Evolutionary conservation across 441 rosid species (phyloP).

Genomic region (Euphorbia celastroides): DNA sequence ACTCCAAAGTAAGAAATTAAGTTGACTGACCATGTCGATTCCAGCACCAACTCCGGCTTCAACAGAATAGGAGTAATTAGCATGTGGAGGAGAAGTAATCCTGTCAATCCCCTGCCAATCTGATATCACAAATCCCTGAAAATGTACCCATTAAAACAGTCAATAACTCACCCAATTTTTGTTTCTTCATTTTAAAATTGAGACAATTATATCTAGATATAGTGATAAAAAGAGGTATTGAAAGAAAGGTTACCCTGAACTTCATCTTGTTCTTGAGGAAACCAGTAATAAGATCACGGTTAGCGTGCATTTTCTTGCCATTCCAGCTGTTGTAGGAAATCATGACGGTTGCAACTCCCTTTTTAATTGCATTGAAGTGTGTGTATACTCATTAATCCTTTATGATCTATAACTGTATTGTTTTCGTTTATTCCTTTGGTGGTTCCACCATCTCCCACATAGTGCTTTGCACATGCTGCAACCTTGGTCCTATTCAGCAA

Average conservation of each 20-base stretch:
- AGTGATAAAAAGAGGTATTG: no score
- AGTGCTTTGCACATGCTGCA: no score
- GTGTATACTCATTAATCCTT: no score
- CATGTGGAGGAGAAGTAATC: slow-evolving; percentile 54
- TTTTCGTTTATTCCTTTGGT: no score
- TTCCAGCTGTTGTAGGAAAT: slow-evolving; percentile 68
- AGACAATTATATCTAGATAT: not conserved
- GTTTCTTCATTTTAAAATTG: not conserved
- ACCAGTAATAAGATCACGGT: slow-evolving; percentile 43
- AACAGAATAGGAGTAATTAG: slow-evolving; percentile 48
- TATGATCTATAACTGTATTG: no score
- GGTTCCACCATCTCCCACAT: no score
- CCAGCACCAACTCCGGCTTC: slow-evolving; percentile 46
- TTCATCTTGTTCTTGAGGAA: slow-evolving; percentile 44
- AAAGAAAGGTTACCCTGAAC: slow-evolving; percentile 55
- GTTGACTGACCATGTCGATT: slow-evolving; percentile 62
- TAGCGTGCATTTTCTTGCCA: slow-evolving; percentile 58
- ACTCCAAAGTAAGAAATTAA: no score
- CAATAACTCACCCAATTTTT: no score
- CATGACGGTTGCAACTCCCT: slow-evolving; percentile 68
- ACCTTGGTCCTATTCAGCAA: no score
- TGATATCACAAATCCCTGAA: slow-evolving; percentile 70
- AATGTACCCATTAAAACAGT: slow-evolving; percentile 7
- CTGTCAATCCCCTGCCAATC: slow-evolving; percentile 76
- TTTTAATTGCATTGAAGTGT: slow-evolving; percentile 47